Conservation (phyloP, 2,329 filamentous ascomycete genomes). For the Westerdykella aurantiaca region DNA sequence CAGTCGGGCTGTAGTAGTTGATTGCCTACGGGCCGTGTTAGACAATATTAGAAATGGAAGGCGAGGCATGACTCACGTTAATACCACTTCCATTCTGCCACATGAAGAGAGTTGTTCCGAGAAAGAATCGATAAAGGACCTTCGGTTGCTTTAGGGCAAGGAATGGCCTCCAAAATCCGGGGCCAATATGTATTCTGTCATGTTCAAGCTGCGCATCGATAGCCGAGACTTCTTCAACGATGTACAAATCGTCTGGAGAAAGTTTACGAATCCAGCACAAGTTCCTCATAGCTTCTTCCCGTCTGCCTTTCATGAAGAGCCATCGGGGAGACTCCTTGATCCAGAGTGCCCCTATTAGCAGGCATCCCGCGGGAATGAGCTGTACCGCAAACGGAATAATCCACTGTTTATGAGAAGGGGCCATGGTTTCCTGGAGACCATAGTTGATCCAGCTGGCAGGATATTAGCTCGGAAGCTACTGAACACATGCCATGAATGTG, state of each 20-base stretch:
- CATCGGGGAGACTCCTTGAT: conserved; percentile 43
- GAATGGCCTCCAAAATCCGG: conserved; percentile 62
- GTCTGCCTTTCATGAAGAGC: conserved; percentile 39
- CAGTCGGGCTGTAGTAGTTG: conserved; percentile 68
- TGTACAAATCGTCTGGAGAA: conserved; percentile 55
- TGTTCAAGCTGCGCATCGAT: conserved; percentile 66
- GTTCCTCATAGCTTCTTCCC: conserved; percentile 39
- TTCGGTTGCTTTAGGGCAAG: conserved; percentile 38
- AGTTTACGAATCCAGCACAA: conserved; percentile 61
- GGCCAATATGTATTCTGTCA: conserved; percentile 57
- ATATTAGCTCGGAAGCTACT: conserved; percentile 35
- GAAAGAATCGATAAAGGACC: conserved; percentile 65
- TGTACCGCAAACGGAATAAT: conserved; percentile 55
- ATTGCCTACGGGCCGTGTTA: conserved; percentile 22
- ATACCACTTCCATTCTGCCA: conserved; percentile 75
- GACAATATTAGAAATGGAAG: conserved; percentile 37
- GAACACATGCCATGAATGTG: conserved; percentile 27
- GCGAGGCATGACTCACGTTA: conserved; percentile 53
- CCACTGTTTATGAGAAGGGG: conserved; percentile 42
- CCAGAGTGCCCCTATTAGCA: conserved; percentile 44
- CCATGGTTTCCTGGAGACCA: conserved; percentile 41
- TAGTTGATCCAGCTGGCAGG: conserved; percentile 37
- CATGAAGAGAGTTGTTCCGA: conserved; percentile 68
- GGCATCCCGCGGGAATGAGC: conserved; percentile 59
- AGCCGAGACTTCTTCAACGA: conserved; percentile 65